A percentile compares a stretch with the other conserved stretches of the same genome.
Evolutionary conservation across 2,329 filamentous ascomycete genomes (phyloP).

Genomic region (Capronia epimyces): DNA sequence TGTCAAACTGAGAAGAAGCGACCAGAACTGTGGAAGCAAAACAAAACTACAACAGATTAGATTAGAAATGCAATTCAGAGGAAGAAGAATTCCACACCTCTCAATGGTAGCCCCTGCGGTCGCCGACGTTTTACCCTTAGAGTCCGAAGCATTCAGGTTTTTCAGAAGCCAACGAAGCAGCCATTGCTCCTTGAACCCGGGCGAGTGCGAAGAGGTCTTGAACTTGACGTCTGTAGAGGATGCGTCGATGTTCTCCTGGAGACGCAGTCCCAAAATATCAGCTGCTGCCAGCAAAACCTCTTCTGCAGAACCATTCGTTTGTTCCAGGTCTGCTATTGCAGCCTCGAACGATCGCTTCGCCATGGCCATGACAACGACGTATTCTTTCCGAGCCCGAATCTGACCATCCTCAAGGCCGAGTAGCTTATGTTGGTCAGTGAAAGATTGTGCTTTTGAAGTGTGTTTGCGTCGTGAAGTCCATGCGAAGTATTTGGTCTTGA

Average conservation of each 20-base stretch:
- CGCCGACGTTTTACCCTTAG: neutral
- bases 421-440: neutral
- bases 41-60: conserved; percentile 12
- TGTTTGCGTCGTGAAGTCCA: too few species aligned
- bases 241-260: conserved; percentile 33
- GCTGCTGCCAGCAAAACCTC: conserved; percentile 41
- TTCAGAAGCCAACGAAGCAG: conserved; percentile 61
- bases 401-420: neutral
- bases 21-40: conserved; percentile 18
- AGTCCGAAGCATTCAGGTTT: conserved; percentile 46
- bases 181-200: conserved; percentile 56
- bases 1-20: conserved; percentile 20
- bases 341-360: conserved; percentile 20
- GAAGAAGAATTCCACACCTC: neutral
- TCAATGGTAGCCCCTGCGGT: neutral
- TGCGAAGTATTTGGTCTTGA: neutral
- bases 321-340: conserved; percentile 37
- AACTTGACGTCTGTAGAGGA: neutral
- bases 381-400: neutral
- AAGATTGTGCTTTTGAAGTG: too few species aligned
- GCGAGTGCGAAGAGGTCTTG: conserved; percentile 16
- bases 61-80: neutral
- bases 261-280: conserved; percentile 39
- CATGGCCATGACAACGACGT: conserved; percentile 20
- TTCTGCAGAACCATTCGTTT: conserved; percentile 37